Evolutionary conservation across 768 basidiomycete species (phyloP).

Genomic region (Pisolithus albus): DNA sequence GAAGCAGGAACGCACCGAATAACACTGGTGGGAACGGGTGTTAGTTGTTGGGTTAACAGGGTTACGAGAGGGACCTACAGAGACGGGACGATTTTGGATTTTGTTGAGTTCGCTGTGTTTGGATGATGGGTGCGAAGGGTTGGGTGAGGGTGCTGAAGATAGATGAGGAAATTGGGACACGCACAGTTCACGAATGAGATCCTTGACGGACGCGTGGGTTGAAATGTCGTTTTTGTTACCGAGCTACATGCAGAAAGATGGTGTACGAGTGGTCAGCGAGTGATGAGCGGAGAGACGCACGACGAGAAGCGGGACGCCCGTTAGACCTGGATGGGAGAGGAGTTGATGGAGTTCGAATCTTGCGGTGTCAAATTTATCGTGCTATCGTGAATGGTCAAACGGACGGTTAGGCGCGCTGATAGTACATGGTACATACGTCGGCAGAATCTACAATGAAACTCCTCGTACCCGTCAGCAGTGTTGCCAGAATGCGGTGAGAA

Average conservation of each 20-base stretch:
- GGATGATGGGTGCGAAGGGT: neutral
- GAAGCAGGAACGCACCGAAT: slow-evolving; percentile 49
- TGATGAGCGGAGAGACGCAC: slow-evolving; percentile 37
- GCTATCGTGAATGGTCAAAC: slow-evolving; percentile 33
- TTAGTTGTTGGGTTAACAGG: neutral
- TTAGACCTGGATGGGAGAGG: slow-evolving; percentile 55
- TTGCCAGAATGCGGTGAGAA: neutral
- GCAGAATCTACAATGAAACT: slow-evolving; percentile 92
- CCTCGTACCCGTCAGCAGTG: neutral
- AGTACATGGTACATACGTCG: neutral
- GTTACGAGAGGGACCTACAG: slow-evolving; percentile 45
- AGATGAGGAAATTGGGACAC: slow-evolving; percentile 17
- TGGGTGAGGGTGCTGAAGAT: neutral
- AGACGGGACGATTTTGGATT: slow-evolving; percentile 74
- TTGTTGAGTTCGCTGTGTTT: slow-evolving; percentile 53
- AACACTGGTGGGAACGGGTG: slow-evolving; percentile 45
- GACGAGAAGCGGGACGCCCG: slow-evolving; percentile 74
- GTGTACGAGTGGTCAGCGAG: neutral
- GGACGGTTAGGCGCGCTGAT: neutral
- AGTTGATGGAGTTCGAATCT: slow-evolving; percentile 81
- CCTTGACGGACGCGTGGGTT: slow-evolving; percentile 70
- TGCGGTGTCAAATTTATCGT: slow-evolving; percentile 75
- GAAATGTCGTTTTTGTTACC: slow-evolving; percentile 92
- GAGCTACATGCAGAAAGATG: slow-evolving; percentile 38
- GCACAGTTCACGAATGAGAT: slow-evolving; percentile 73